A percentile compares a stretch with the other conserved stretches of the same genome.
These are phyloP conservation scores for Eimeria maxima DNA, from an alignment of 169 alveolate species.

Conservation along the genomic window DNA sequence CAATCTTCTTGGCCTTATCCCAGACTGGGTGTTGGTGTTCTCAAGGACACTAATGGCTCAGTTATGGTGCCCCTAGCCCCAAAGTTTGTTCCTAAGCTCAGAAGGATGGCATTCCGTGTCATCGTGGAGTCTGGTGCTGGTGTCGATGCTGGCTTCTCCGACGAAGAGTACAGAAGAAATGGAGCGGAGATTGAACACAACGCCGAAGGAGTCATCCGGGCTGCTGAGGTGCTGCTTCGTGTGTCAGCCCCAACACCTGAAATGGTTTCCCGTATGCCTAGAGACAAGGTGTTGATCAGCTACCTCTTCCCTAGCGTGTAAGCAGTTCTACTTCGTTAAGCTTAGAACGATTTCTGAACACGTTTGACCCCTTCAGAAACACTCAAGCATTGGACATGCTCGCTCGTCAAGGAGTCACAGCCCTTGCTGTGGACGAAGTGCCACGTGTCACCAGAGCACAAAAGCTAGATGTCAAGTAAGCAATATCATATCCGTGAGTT, in stretches of 20 bases:
- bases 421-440: slow-evolving; percentile 92
- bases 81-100: slow-evolving; percentile 88
- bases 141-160: slow-evolving; percentile 88
- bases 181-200: slow-evolving; percentile 88
- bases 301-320: slow-evolving; percentile 92
- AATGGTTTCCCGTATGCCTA: slow-evolving; percentile 87
- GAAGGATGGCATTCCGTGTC: slow-evolving; percentile 91
- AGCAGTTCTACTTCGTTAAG: not conserved
- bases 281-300: slow-evolving; percentile 89
- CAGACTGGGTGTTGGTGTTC: slow-evolving; percentile 68
- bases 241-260: slow-evolving; percentile 90
- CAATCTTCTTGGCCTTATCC: slow-evolving; percentile 78
- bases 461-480: slow-evolving; percentile 92
- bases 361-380: slow-evolving; percentile 85
- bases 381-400: slow-evolving; percentile 72
- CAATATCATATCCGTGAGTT: not conserved
- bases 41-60: slow-evolving; percentile 69
- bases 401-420: slow-evolving; percentile 81
- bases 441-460: slow-evolving; percentile 97
- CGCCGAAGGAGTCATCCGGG: slow-evolving; percentile 86
- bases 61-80: slow-evolving; percentile 92
- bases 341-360: not conserved
- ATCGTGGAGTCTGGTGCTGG: slow-evolving; percentile 93
- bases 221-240: slow-evolving; percentile 89
- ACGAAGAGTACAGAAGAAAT: slow-evolving; percentile 86